Base-by-base conservation (phyloP, 2,329 filamentous ascomycete species). In the Chrysoporthe austroafricana region DNA sequence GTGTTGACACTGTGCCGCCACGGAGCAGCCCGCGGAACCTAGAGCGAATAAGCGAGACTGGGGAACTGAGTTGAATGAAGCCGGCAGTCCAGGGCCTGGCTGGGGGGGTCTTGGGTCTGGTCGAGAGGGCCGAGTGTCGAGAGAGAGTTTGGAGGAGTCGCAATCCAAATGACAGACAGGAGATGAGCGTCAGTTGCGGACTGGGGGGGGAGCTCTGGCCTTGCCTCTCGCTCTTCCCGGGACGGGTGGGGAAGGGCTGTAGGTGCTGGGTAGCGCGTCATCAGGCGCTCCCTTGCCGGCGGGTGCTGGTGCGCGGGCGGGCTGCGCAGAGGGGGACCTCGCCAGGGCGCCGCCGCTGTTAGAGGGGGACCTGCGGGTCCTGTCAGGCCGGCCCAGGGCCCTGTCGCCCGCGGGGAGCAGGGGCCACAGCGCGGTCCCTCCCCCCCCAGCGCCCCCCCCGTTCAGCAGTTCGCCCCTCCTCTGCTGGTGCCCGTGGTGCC, bases 151-250 rank as follows among this genome's bases (percentile, higher is more conserved):
- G 50, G 26, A 67, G 66, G 62, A 67, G 66, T 64, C 66, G 66
- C 66, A 67, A 67, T 64, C 64, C 65, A 68, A 69, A 65, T 68
- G 59, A 65, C 68, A 66, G 62, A 52, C 62, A 68, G 68, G 66
- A 63, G 66, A 70, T 70, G 68, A 68, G 68, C 66, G 68, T 59
- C 54, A 59, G 52, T 64, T 43, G 36, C 58, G 68, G 65, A 64
- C 66, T 63, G 66, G 62, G 62, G 54, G 32, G 66, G 68, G 42
- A 68, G 66, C 66, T 68, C 60, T 68, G 68, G 64, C 66, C 50
- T 36, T 64, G 52, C 54, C 62, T 64, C 43, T 70, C 68, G 68
- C 68, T 68, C 66, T 70, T 66, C 62, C 68, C 68, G 68, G 64
- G 66, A 58, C 52, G 48, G 64, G 65, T 65, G 59, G 61, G 57